Evolutionary conservation across 768 basidiomycete genomes (phyloP).

Genomic region (Xerocomellus chrysenteron): DNA sequence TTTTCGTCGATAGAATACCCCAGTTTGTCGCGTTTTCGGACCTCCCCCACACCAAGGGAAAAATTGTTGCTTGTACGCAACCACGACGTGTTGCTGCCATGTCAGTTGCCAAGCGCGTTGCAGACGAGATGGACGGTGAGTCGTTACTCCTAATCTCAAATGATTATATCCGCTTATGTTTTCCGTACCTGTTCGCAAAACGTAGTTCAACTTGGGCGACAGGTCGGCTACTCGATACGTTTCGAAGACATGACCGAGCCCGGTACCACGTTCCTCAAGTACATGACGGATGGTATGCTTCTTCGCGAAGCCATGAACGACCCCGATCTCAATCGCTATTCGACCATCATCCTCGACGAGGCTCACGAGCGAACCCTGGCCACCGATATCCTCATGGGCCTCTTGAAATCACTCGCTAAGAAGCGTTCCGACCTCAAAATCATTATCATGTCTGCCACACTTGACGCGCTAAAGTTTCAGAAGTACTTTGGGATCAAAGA

Average conservation of each 20-base stretch:
- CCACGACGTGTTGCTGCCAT: slow-evolving; percentile 96
- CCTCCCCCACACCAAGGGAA: slow-evolving; percentile 84
- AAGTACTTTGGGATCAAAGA: slow-evolving; percentile 74
- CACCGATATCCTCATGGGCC: slow-evolving; percentile 97
- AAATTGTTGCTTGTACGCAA: slow-evolving; percentile 95
- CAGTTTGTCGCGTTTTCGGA: slow-evolving; percentile 96
- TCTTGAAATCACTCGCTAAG: slow-evolving; percentile 82
- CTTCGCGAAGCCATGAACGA: slow-evolving; percentile 99
- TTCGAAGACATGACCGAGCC: slow-evolving; percentile 86
- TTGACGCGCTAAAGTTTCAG: slow-evolving; percentile 96
- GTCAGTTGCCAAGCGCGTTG: slow-evolving; percentile 97
- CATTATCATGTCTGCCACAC: slow-evolving; percentile 97
- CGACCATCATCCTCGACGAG: slow-evolving; percentile 97
- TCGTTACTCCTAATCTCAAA: slow-evolving; percentile 1
- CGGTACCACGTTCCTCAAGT: slow-evolving; percentile 94
- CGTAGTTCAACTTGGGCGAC: slow-evolving; percentile 84
- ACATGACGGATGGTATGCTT: slow-evolving; percentile 99
- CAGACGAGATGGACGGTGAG: slow-evolving; percentile 98
- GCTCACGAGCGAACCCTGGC: slow-evolving; percentile 98
- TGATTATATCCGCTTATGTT: slow-evolving; percentile 1
- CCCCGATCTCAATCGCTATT: slow-evolving; percentile 82
- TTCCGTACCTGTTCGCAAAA: slow-evolving; percentile 1
- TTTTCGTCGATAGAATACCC: slow-evolving; percentile 68
- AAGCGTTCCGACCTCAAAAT: slow-evolving; percentile 89
- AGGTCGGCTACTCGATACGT: slow-evolving; percentile 97